phyloP scores from a whole-genome alignment of 2,329 filamentous ascomycete genomes.

The Trichoderma sp. region DNA sequence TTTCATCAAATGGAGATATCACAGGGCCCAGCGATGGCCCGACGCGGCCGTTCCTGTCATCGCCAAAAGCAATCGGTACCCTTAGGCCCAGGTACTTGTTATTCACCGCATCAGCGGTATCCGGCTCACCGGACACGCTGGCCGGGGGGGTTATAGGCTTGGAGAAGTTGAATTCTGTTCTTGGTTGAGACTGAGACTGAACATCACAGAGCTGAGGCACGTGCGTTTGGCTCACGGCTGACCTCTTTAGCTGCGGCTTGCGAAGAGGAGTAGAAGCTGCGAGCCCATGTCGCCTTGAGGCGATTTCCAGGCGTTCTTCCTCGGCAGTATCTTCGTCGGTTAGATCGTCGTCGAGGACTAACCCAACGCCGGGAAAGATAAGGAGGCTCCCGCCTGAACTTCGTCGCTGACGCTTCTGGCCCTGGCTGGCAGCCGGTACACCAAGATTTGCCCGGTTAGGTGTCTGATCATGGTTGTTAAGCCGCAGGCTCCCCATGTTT shows the following conservation, averaged over 20 bases:
- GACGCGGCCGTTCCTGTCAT: constrained; percentile 13
- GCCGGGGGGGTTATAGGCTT: constrained; percentile 31
- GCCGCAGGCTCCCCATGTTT: constrained; percentile 29
- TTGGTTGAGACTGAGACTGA: constrained; percentile 19
- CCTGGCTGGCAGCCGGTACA: constrained; percentile 29
- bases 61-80: neutral
- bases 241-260: constrained; percentile 42
- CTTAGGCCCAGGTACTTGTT: constrained; percentile 7
- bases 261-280: constrained; percentile 31
- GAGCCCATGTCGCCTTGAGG: constrained; percentile 28
- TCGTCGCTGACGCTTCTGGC: constrained; percentile 42
- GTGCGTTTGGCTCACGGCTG: constrained; percentile 40
- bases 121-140: neutral
- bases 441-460: constrained; percentile 23
- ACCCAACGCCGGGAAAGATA: constrained; percentile 35
- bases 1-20: constrained; percentile 29
- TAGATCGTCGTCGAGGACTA: constrained; percentile 38
- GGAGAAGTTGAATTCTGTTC: constrained; percentile 37
- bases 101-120: neutral
- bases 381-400: constrained; percentile 51
- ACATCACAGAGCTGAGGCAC: constrained; percentile 26
- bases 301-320: constrained; percentile 44
- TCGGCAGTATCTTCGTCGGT: constrained; percentile 45
- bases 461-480: constrained; percentile 23
- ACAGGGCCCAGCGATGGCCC: constrained; percentile 20